phyloP scores from a whole-genome alignment of 768 basidiomycete species.

The Suillus hirtellus region DNA sequence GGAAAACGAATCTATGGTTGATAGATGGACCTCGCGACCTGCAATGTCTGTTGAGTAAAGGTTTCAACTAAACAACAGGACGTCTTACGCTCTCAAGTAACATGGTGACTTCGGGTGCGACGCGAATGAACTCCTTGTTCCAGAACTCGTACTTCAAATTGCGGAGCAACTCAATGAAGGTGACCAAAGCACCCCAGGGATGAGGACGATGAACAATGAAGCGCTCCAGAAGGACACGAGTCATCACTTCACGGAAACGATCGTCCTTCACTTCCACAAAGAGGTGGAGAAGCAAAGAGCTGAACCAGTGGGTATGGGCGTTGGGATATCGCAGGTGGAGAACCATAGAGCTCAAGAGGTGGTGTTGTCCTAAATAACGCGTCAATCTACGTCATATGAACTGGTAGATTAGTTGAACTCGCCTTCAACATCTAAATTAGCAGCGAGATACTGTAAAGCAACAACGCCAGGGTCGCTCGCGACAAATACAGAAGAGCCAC shows the following conservation, averaged over 20 bases:
- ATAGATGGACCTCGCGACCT: constrained; percentile 82
- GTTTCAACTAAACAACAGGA: constrained; percentile 10
- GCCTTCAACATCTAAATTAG: constrained; percentile 92
- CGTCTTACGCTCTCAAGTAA: constrained; percentile 78
- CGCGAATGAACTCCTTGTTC: constrained; percentile 82
- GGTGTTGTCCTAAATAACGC: constrained; percentile 77
- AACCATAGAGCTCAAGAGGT: constrained; percentile 88
- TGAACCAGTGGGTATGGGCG: constrained; percentile 98
- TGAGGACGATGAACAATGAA: constrained; percentile 95
- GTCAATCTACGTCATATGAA: constrained; percentile 8
- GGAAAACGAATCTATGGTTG: constrained; percentile 65
- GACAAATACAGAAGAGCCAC: constrained; percentile 79
- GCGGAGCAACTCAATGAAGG: constrained; percentile 90
- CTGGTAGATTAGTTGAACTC: constrained; percentile 23
- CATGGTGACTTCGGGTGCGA: constrained; percentile 83
- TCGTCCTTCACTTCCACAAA: constrained; percentile 81
- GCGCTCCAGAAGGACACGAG: constrained; percentile 88
- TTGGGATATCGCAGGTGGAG: constrained; percentile 97
- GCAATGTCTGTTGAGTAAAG: constrained; percentile 18
- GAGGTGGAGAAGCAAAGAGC: constrained; percentile 82
- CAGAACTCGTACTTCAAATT: constrained; percentile 91
- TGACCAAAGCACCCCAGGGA: constrained; percentile 93
- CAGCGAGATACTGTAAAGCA: constrained; percentile 78
- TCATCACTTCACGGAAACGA: constrained; percentile 77
- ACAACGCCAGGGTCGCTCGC: constrained; percentile 82